Base-by-base conservation (phyloP, 2,329 filamentous ascomycete species). In the Epichloe scottii region DNA sequence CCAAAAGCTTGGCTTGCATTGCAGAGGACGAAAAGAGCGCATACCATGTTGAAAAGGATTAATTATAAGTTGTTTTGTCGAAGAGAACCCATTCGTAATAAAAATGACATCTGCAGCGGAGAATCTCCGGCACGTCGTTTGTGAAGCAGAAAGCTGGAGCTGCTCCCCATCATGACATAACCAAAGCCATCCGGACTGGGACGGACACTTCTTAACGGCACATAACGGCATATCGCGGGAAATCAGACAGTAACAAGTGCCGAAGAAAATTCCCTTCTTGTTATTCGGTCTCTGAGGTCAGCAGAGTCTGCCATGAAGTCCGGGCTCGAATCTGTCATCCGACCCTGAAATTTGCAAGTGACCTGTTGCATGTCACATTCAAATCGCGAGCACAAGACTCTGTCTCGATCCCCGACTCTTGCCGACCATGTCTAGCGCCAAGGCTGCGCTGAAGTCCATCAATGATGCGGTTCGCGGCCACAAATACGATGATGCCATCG, bases 361-460 rank as follows among this genome's bases (percentile, higher is more conserved):
- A 37, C 17, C 17, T 43, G 38, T 49, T 43, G 38, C 23, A 38
- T 23, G 30, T 37, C 39, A 43, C 3, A 26, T 23, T 17, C 30
- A 7, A 23, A 17, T 30, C 35, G 34, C 2, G 34, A 23, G 17
- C 23, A 26, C 7, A 19, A 34, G 34, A 39, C 12, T 46, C 17
- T 21, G 33, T 38, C 34, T 30, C 17, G 26, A 21, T 40, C 49
- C 21, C 34, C 34, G 21, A 44, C 39, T 4, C 15, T 23, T n/a
- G 49, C 34, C 42, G 23, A 50, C 42, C 41, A 79, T 79, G 76
- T 73, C 75, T 41, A 67, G 66, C 55, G 66, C 73, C 63, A 95
- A 95, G 71, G 77, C 83, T 49, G 80, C 83, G 53, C 74, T 96
- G 59, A 95, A 95, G 71, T 81, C 84, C 57, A 85, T 93, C 57